Conservation (phyloP, 768 basidiomycete genomes). For the Hortiboletus flavorubellus region DNA sequence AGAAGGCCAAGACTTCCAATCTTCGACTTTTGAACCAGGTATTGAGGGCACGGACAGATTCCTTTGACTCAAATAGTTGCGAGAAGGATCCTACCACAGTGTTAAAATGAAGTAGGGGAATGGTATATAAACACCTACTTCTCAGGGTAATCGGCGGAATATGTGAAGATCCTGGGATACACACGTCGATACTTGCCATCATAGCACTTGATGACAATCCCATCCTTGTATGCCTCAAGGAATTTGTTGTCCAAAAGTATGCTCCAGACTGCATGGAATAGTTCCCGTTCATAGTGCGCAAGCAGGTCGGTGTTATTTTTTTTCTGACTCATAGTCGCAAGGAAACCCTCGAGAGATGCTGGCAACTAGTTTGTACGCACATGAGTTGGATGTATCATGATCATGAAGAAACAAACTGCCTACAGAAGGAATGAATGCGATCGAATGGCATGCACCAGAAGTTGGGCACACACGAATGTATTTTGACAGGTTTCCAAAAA, state of each 20-base stretch:
- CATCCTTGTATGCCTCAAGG: neutral
- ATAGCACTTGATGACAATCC: neutral
- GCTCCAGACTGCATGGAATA: conserved; percentile 5
- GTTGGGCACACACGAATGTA: neutral
- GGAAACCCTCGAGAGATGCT: neutral
- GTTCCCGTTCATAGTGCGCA: conserved; percentile 1
- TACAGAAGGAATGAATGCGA: conserved; percentile 4
- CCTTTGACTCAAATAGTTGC: neutral
- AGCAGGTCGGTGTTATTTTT: neutral
- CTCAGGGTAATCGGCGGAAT: conserved; percentile 3
- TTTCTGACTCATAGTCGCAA: neutral
- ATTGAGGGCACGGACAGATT: neutral
- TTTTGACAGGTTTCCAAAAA: neutral
- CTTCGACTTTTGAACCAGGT: neutral
- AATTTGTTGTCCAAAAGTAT: neutral
- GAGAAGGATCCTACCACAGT: neutral
- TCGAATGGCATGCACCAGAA: neutral
- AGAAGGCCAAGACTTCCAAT: neutral
- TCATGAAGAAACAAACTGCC: neutral
- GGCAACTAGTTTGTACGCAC: neutral
- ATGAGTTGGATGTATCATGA: neutral
- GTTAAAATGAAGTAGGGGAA: neutral
- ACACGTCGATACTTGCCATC: neutral
- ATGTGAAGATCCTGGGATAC: neutral
- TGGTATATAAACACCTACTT: neutral